Conservation (phyloP, 495 filamentous ascomycete species). For the Neohortaea acidophila region DNA sequence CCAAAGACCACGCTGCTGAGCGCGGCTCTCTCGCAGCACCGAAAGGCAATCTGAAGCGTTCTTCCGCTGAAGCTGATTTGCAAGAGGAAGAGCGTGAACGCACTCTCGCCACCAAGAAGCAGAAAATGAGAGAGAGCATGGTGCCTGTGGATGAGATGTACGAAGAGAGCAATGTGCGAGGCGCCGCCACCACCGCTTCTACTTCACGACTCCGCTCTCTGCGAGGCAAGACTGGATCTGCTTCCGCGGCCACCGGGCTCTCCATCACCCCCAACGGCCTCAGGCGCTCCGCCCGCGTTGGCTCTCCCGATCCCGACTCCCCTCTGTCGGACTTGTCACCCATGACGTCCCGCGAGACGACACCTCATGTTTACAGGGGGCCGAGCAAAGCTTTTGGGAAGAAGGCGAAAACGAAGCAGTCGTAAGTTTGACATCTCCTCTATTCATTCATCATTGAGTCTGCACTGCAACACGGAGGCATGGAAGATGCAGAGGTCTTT, state of each 20-base stretch:
- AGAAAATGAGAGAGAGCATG: slow-evolving; percentile 15
- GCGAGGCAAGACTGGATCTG: neutral
- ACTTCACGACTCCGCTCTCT: neutral
- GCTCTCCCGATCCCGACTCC: slow-evolving; percentile 11
- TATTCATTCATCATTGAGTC: no score
- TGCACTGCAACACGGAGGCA: no score
- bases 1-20: slow-evolving; percentile 17
- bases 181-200: neutral
- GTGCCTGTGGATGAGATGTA: slow-evolving; percentile 12
- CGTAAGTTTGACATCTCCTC: slow-evolving; percentile 37
- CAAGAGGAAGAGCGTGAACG: slow-evolving; percentile 15
- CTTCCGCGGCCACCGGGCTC: slow-evolving; percentile 9
- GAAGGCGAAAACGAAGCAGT: slow-evolving; percentile 49
- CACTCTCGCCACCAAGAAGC: slow-evolving; percentile 15
- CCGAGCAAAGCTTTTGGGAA: slow-evolving; percentile 33
- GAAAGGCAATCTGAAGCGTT: slow-evolving; percentile 10
- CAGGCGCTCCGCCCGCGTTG: slow-evolving; percentile 1
- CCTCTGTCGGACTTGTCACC: slow-evolving; percentile 12
- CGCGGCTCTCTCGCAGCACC: slow-evolving; percentile 15
- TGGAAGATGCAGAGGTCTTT: no score
- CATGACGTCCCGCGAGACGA: slow-evolving; percentile 12
- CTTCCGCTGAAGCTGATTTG: slow-evolving; percentile 10
- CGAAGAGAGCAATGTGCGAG: slow-evolving; percentile 20
- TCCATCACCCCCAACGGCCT: slow-evolving; percentile 1
- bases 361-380: slow-evolving; percentile 24